Percentiles rank a stretch among this genome's conserved stretches.
Evolutionary conservation across 139 green algal genomes (phyloP).

Genomic region (Yamagishiella unicocca): DNA sequence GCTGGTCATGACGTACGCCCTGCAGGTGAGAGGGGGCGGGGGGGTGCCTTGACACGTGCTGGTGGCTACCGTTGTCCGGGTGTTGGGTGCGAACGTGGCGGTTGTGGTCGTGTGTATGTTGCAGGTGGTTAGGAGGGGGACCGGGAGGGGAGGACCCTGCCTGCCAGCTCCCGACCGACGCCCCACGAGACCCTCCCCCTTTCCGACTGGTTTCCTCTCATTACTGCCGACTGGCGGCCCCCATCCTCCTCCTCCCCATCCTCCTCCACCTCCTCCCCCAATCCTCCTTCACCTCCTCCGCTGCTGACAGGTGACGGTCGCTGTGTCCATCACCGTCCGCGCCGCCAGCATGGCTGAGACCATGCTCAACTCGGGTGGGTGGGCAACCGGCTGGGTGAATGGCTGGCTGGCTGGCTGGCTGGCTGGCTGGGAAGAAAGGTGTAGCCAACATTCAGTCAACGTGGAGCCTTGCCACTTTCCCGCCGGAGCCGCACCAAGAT

Average conservation of each 20-base stretch:
- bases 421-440: background rate
- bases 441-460: background rate
- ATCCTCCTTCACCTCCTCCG: no score
- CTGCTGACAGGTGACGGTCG: constrained; percentile 59
- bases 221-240: background rate
- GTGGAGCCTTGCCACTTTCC: no score
- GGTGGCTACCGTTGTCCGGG: background rate
- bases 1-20: constrained; percentile 73
- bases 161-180: background rate
- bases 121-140: background rate
- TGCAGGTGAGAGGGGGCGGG: constrained; percentile 43
- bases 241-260: background rate
- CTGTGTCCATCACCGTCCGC: constrained; percentile 73
- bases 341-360: constrained; percentile 79
- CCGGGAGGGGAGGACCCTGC: background rate
- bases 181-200: background rate
- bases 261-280: background rate
- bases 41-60: background rate
- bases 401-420: background rate
- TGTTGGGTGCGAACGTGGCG: background rate
- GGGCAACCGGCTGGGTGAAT: background rate
- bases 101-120: background rate
- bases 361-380: constrained; percentile 82
- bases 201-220: background rate
- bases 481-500: no score